These are phyloP conservation scores for Schrenkiella parvula DNA, from an alignment of 345 rosid species.

Conservation along the genomic window DNA sequence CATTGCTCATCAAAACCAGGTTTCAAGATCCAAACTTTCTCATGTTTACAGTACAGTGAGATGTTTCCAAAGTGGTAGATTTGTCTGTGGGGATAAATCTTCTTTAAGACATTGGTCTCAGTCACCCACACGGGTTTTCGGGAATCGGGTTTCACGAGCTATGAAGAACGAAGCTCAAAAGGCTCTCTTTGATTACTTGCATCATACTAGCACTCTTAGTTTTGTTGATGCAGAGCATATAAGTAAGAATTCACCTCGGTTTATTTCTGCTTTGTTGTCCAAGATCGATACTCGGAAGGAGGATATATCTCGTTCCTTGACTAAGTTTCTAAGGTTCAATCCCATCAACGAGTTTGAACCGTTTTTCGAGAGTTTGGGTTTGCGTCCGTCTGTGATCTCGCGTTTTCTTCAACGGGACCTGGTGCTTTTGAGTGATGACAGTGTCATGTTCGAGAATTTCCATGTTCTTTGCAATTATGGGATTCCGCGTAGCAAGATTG, in stretches of 20 bases:
- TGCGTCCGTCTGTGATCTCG: constrained; percentile 44
- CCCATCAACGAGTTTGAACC: constrained; percentile 92
- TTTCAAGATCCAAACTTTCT: constrained; percentile 24
- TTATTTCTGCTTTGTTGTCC: constrained; percentile 37
- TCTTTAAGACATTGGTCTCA: constrained; percentile 31
- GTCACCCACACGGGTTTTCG: constrained; percentile 22
- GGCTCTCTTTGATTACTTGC: constrained; percentile 68
- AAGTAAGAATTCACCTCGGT: constrained; percentile 62
- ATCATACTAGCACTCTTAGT: constrained; percentile 51
- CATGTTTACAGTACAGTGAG: constrained; percentile 26
- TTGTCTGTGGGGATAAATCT: constrained; percentile 20
- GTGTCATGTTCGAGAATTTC: constrained; percentile 54
- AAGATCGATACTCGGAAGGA: constrained; percentile 29
- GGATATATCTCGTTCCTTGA: constrained; percentile 35
- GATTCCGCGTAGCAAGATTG: constrained; percentile 53
- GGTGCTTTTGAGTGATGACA: constrained; percentile 65
- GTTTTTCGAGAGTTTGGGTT: constrained; percentile 77
- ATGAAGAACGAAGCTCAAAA: constrained; percentile 49
- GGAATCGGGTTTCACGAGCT: constrained; percentile 20
- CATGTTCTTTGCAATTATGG: constrained; percentile 62
- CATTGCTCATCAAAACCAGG: constrained; percentile 22
- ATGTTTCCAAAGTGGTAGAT: constrained; percentile 32
- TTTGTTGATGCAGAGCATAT: constrained; percentile 65
- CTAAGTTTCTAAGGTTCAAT: constrained; percentile 56
- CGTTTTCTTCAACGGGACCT: constrained; percentile 44